Evolutionary conservation across 2,329 filamentous ascomycete species (phyloP).

Genomic region (Ambrosiella beaveri): DNA sequence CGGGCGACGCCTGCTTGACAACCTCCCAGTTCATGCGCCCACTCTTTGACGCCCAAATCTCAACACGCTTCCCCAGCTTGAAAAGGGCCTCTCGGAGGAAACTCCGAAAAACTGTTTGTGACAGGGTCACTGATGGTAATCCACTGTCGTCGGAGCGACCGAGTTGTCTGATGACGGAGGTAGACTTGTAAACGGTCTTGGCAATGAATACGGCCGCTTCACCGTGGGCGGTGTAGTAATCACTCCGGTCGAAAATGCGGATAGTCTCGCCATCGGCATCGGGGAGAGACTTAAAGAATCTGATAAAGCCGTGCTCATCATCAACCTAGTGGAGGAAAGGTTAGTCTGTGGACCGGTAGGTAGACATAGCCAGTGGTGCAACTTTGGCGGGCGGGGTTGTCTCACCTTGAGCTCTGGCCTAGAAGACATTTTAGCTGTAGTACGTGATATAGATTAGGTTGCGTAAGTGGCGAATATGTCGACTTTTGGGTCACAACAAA

Average conservation of each 20-base stretch:
- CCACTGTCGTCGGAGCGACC: conserved; percentile 71
- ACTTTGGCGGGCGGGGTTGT: not conserved
- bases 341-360: not conserved
- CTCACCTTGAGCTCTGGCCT: conserved; percentile 53
- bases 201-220: conserved; percentile 74
- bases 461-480: not conserved
- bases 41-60: conserved; percentile 66
- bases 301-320: conserved; percentile 93
- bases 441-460: not conserved
- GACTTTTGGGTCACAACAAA: not conserved
- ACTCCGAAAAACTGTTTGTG: conserved; percentile 82
- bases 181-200: conserved; percentile 85
- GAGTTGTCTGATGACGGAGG: conserved; percentile 79
- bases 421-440: conserved; percentile 41
- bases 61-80: conserved; percentile 73
- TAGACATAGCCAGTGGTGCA: not conserved
- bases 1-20: conserved; percentile 79
- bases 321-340: conserved; percentile 48
- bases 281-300: conserved; percentile 80
- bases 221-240: conserved; percentile 91
- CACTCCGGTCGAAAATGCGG: conserved; percentile 81
- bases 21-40: conserved; percentile 85
- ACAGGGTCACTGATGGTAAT: conserved; percentile 87
- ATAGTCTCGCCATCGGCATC: conserved; percentile 55
- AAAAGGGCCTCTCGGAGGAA: conserved; percentile 91